These are phyloP conservation scores for Claviceps purpurea DNA, from an alignment of 2,329 filamentous ascomycete species.

Conservation along the genomic window DNA sequence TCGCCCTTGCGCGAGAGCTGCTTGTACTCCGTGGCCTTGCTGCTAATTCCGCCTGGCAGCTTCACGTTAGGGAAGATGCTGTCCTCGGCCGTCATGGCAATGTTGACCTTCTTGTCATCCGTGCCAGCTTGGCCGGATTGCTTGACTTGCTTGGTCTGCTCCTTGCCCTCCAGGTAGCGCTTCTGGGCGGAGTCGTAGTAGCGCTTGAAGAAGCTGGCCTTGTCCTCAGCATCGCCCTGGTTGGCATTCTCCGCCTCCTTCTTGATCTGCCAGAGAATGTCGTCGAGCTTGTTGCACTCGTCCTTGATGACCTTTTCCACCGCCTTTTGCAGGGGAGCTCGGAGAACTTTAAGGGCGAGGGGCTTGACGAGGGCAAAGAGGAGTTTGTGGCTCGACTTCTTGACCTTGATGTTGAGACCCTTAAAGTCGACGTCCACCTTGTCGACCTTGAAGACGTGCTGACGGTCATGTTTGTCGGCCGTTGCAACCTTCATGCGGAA, in stretches of 20 bases:
- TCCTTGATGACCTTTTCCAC: conserved; percentile 83
- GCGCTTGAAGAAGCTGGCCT: conserved; percentile 73
- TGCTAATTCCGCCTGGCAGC: conserved; percentile 70
- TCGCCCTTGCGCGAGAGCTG: conserved; percentile 79
- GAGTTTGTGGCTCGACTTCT: conserved; percentile 90
- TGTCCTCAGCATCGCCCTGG: conserved; percentile 55
- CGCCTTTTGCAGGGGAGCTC: conserved; percentile 73
- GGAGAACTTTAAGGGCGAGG: conserved; percentile 68
- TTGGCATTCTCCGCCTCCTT: conserved; percentile 63
- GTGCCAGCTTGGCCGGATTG: conserved; percentile 47
- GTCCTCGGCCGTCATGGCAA: conserved; percentile 54
- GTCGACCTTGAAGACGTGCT: conserved; percentile 90
- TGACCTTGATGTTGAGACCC: conserved; percentile 74
- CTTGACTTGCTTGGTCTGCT: conserved; percentile 46
- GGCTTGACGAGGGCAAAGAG: conserved; percentile 82
- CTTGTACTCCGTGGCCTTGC: conserved; percentile 89
- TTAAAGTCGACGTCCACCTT: conserved; percentile 74
- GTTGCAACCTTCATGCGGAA: conserved; percentile 86
- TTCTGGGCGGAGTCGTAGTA: conserved; percentile 67
- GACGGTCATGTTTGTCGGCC: conserved; percentile 58
- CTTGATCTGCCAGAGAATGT: conserved; percentile 62
- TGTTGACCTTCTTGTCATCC: conserved; percentile 51
- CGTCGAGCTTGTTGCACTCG: conserved; percentile 62
- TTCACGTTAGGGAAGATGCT: conserved; percentile 79
- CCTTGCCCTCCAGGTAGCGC: conserved; percentile 59